Conservation (phyloP, 345 rosid species). For the Gossypium mustelinum region DNA sequence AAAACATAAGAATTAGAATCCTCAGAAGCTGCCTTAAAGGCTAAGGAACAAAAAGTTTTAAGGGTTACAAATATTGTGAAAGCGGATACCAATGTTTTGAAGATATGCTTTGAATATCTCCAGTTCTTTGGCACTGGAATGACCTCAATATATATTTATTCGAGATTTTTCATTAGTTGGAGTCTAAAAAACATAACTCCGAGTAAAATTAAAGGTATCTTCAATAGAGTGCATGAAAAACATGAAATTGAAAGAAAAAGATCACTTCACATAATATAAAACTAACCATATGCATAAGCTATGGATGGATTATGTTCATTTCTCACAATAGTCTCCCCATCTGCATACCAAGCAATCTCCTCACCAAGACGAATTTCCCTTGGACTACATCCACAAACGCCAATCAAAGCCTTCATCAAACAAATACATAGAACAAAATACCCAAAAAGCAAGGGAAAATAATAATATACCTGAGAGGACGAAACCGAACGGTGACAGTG, state of each 20-base stretch:
- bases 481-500: slow-evolving; percentile 92
- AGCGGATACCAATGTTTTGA: background rate
- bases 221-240: background rate
- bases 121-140: background rate
- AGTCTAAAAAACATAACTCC: background rate
- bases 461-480: slow-evolving; percentile 72
- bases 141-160: background rate
- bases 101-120: background rate
- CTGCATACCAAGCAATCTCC: slow-evolving; percentile 99
- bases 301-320: slow-evolving; percentile 78
- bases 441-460: background rate
- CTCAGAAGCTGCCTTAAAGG: background rate
- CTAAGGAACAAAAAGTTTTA: background rate
- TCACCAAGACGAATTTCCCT: slow-evolving; percentile 97
- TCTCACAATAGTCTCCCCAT: slow-evolving; percentile 90
- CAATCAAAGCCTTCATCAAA: slow-evolving; percentile 19
- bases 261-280: background rate
- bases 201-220: background rate
- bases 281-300: slow-evolving; percentile 95
- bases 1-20: background rate
- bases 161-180: background rate
- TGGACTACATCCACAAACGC: slow-evolving; percentile 47
- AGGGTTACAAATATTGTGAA: background rate
- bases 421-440: slow-evolving; percentile 7
- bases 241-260: no score